Base-by-base conservation (phyloP, 345 rosid genomes). In the Toxicodendron radicans region DNA sequence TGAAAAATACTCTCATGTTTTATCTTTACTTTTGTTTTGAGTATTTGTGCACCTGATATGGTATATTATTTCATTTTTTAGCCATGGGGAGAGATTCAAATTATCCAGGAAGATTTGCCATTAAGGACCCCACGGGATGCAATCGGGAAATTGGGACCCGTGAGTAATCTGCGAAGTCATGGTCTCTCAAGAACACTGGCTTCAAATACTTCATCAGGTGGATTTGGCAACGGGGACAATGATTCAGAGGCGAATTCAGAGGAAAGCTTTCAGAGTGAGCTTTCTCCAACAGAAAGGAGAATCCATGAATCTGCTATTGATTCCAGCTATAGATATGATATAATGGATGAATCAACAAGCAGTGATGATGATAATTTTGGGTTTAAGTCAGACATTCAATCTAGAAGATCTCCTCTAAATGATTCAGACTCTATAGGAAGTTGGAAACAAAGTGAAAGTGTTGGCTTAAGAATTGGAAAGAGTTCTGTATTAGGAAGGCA, bases 21-120 rank as follows among this genome's bases (percentile, higher is more conserved):
- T 45, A n/a, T 38, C n/a, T 56, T 51, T 5, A 5, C 38, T 41
- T 17, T 61, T 52, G 10, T 63, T 45, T 2, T 12, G 8, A 59
- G 30, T 59, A 4, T 24, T 53, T 32, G 68, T 24, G 46, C 64
- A 66, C 72, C 72, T 73, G 58, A 85, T 79, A 46, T 73, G 56
- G 12, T 57, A 3, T 56, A 53, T 57, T 27, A 30, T 77, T 71
- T 68, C 75, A 23, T 33, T 71, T 73, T 76, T 56, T 78, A 95
- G 99, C 89, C 90, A 66, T 88, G 86, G 72, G 98, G 97, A 69
- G 98, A 95, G 86, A 85, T 88, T 72, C 97, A 89, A 78, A 91
- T 95, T 75, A 82, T 91, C 38, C 89, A 93, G 73, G 99, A 95
- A 86, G 92, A 90, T 83, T 65, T 79, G 65, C 95, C 99, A 52